Evolutionary conservation across 331 rosid species (phyloP).

Genomic region (Pyracantha coccinea): DNA sequence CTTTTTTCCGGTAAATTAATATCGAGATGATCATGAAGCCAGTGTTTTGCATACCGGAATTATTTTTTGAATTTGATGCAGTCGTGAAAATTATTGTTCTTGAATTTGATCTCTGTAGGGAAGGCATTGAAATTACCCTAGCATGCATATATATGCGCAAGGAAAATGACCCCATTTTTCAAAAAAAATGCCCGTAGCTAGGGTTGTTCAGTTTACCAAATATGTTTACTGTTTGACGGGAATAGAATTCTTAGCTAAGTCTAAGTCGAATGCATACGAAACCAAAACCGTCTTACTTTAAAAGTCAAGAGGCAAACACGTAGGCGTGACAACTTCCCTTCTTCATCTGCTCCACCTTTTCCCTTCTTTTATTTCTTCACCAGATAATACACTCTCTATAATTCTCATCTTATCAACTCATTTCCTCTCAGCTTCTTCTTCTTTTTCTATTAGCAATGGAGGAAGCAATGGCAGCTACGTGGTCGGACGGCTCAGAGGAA

Average conservation of each 20-base stretch:
- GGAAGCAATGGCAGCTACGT: conserved; percentile 17
- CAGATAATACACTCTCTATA: background rate
- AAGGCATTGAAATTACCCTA: no score
- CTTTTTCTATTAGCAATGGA: conserved; percentile 35
- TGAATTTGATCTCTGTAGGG: no score
- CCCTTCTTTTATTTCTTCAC: conserved; percentile 7
- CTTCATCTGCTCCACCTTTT: conserved; percentile 60
- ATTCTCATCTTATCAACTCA: conserved; percentile 18
- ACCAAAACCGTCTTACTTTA: conserved; percentile 23
- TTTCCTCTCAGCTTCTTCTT: background rate
- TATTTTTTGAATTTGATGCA: no score
- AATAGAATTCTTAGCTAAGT: conserved; percentile 30
- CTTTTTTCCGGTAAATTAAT: no score
- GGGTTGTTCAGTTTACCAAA: conserved; percentile 3
- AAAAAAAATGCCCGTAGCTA: no score
- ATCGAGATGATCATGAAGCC: no score
- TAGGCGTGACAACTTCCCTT: conserved; percentile 39
- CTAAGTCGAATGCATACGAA: conserved; percentile 46
- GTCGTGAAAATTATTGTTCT: no score
- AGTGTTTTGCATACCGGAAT: no score
- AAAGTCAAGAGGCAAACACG: conserved; percentile 52
- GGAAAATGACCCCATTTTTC: no score
- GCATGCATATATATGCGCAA: no score
- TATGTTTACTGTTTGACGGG: conserved; percentile 12
- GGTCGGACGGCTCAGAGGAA: conserved; percentile 51